Conservation (phyloP, 2,329 filamentous ascomycete species). For the Fusarium longipes region DNA sequence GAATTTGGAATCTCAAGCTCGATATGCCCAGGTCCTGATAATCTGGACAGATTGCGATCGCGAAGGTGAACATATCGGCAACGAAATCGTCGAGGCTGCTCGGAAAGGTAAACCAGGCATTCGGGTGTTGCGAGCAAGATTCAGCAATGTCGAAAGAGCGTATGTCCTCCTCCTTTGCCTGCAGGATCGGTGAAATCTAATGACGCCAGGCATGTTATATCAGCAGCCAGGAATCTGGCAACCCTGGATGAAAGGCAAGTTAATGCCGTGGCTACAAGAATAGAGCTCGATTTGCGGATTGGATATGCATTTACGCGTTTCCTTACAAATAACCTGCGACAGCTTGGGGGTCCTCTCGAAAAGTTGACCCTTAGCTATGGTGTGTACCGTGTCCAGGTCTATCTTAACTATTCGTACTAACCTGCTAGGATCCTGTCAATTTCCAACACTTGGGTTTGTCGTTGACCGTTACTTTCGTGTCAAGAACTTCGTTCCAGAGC, state of each 20-base stretch:
- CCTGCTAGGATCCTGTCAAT: constrained; percentile 83
- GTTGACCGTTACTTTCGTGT: constrained; percentile 96
- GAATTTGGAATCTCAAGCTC: constrained; percentile 86
- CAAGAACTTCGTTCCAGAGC: constrained; percentile 90
- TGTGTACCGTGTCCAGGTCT: constrained; percentile 48
- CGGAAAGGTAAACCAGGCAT: constrained; percentile 77
- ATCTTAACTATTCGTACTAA: constrained; percentile 8
- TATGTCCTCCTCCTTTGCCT: constrained; percentile 55
- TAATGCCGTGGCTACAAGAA: constrained; percentile 86
- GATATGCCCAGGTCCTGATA: constrained; percentile 78
- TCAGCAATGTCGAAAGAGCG: constrained; percentile 96
- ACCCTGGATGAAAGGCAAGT: constrained; percentile 87
- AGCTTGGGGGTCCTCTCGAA: constrained; percentile 74
- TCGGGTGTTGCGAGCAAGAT: constrained; percentile 85
- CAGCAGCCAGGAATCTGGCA: constrained; percentile 81
- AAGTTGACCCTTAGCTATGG: constrained; percentile 83
- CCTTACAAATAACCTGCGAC: constrained; percentile 81
- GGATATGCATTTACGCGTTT: constrained; percentile 93
- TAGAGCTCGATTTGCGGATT: constrained; percentile 92
- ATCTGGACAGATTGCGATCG: constrained; percentile 99
- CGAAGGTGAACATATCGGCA: constrained; percentile 95
- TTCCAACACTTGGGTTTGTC: constrained; percentile 95
- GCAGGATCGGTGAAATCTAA: background rate
- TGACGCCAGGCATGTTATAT: constrained; percentile 78
- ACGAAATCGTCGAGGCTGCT: constrained; percentile 88